These are phyloP conservation scores for Melaleuca alternifolia DNA, from an alignment of 345 rosid species.

Conservation along the genomic window DNA sequence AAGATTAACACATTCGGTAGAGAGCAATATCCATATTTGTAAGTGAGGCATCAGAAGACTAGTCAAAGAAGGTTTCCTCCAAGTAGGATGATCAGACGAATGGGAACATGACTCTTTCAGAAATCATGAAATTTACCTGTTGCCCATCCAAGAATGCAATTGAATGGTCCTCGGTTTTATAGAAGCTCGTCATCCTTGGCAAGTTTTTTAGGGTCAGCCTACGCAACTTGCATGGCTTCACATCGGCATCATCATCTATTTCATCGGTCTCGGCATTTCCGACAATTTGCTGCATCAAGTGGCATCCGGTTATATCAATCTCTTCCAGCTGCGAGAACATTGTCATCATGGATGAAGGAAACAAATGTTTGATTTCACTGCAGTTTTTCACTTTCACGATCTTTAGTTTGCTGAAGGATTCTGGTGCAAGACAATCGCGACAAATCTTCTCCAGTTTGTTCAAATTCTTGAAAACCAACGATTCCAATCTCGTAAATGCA, in stretches of 20 bases:
- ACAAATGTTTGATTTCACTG: not conserved
- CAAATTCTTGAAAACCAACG: not conserved
- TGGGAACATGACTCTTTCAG: accelerated
- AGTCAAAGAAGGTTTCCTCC: not conserved
- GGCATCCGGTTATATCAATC: no score
- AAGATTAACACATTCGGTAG: not conserved
- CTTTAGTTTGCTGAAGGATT: not conserved
- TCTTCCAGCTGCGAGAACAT: no score
- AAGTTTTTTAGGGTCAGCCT: accelerated
- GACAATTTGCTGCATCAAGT: no score
- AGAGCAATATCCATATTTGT: not conserved
- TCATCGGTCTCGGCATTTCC: not conserved
- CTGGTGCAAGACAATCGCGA: not conserved
- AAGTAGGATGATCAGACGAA: not conserved
- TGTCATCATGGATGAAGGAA: no score
- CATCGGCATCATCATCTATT: no score
- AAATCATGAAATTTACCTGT: not conserved
- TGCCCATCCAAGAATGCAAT: accelerated
- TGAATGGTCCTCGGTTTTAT: accelerated
- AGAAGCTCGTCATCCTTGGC: not conserved
- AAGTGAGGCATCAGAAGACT: not conserved
- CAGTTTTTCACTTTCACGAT: not conserved
- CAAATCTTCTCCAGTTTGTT: conserved; percentile 9
- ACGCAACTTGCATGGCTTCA: not conserved
- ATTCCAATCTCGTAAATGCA: conserved; percentile 7